Evolutionary conservation across 73 alveolate species (phyloP).

Genomic region (Tetrahymena borealis): DNA sequence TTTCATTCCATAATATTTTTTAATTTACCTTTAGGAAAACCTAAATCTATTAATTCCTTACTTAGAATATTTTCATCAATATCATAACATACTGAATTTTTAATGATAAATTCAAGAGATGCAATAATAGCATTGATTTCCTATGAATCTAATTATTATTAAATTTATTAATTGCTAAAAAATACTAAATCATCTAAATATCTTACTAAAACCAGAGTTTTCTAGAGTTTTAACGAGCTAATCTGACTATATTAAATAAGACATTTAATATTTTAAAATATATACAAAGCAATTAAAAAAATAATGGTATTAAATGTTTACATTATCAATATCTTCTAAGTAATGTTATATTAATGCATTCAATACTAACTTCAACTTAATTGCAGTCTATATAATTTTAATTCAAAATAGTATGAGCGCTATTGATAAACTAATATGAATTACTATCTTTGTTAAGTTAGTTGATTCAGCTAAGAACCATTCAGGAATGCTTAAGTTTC

Average conservation of each 20-base stretch:
- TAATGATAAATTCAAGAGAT: conserved; percentile 14
- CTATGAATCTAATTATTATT: neutral
- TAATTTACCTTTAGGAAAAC: conserved; percentile 29
- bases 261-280: neutral
- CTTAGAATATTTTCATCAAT: conserved; percentile 8
- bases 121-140: conserved; percentile 41
- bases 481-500: conserved; percentile 36
- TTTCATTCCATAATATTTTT: too few relatives aligned
- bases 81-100: conserved; percentile 28
- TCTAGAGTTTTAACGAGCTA: conserved; percentile 22
- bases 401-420: neutral
- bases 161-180: neutral
- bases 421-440: neutral
- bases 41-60: conserved; percentile 34
- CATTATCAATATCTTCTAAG: neutral
- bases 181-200: neutral
- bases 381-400: conserved; percentile 6
- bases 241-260: neutral
- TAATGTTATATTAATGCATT: neutral
- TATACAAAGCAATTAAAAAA: conserved; percentile 5
- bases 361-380: conserved; percentile 23
- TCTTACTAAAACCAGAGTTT: conserved; percentile 16
- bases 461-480: conserved; percentile 44
- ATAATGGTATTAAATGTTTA: neutral
- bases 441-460: conserved; percentile 22